These are phyloP conservation scores for Paraconiothyrium brasiliense DNA, from an alignment of 2,329 filamentous ascomycete species.

Conservation along the genomic window DNA sequence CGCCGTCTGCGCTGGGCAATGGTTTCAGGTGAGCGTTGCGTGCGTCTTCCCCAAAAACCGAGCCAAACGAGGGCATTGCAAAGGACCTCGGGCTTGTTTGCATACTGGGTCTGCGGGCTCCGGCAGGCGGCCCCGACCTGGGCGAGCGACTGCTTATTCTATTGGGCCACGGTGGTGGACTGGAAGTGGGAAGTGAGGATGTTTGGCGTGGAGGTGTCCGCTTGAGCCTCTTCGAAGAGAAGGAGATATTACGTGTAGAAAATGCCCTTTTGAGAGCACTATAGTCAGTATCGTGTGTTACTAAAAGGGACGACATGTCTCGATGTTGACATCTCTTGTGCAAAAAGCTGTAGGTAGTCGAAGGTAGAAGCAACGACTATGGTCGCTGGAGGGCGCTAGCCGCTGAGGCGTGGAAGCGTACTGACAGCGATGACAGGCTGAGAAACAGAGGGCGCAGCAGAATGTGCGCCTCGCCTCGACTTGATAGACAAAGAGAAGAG, in stretches of 20 bases:
- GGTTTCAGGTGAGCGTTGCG: slow-evolving; percentile 57
- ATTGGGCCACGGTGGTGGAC: slow-evolving; percentile 28
- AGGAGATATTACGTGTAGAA: slow-evolving; percentile 45
- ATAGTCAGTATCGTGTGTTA: slow-evolving; percentile 44
- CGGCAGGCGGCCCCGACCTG: slow-evolving; percentile 27
- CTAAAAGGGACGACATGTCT: slow-evolving; percentile 32
- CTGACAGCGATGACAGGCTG: slow-evolving; percentile 20
- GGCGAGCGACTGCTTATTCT: slow-evolving; percentile 29
- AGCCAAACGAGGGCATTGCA: slow-evolving; percentile 77
- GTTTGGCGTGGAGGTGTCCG: slow-evolving; percentile 26
- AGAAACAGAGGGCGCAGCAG: slow-evolving; percentile 16
- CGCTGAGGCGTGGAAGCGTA: slow-evolving; percentile 21
- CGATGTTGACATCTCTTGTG: neutral
- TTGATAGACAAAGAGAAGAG: slow-evolving; percentile 11
- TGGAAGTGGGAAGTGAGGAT: slow-evolving; percentile 17
- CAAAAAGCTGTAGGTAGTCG: slow-evolving; percentile 11
- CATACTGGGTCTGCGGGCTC: slow-evolving; percentile 44
- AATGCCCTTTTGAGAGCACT: slow-evolving; percentile 47
- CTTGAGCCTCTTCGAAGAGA: slow-evolving; percentile 42
- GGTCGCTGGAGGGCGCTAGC: slow-evolving; percentile 15
- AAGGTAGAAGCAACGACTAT: slow-evolving; percentile 14
- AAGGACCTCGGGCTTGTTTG: slow-evolving; percentile 47
- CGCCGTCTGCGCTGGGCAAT: slow-evolving; percentile 47
- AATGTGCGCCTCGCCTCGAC: slow-evolving; percentile 1
- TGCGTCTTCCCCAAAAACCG: slow-evolving; percentile 73